A percentile compares a stretch with the other conserved stretches of the same genome.
These are phyloP conservation scores for Escallonia herrerae DNA, from an alignment of 129 eudicot species.

Conservation along the genomic window DNA sequence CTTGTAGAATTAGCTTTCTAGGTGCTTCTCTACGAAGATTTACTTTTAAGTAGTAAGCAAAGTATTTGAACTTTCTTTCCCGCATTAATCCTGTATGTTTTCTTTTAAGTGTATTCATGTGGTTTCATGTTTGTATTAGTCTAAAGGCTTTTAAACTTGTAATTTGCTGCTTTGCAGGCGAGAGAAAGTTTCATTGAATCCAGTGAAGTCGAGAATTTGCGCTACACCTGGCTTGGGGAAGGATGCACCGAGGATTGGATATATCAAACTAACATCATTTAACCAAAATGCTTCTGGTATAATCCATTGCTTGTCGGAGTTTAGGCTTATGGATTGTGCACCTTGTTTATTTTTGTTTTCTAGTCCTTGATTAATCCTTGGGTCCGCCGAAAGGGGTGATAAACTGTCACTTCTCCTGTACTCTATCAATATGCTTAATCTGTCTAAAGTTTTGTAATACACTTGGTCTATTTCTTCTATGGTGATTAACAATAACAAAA, in stretches of 20 bases:
- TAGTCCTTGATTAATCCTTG: too few relatives aligned
- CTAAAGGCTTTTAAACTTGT: too few relatives aligned
- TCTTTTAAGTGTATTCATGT: background rate
- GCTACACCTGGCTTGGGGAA: conserved; percentile 61
- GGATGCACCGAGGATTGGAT: conserved; percentile 74
- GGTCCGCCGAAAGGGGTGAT: too few relatives aligned
- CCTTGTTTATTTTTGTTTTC: too few relatives aligned
- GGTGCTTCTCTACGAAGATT: background rate
- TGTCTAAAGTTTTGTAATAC: too few relatives aligned
- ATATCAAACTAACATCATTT: conserved; percentile 81
- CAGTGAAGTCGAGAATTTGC: conserved; percentile 86
- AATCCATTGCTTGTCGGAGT: conserved; percentile 5
- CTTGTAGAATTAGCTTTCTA: conserved; percentile 6
- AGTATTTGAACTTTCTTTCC: too few relatives aligned
- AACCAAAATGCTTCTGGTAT: conserved; percentile 95
- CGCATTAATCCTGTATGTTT: background rate
- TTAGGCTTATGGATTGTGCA: background rate
- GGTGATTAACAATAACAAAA: too few relatives aligned
- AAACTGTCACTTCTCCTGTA: too few relatives aligned
- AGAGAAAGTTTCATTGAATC: conserved; percentile 80
- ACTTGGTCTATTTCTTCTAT: too few relatives aligned
- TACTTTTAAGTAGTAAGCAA: too few relatives aligned
- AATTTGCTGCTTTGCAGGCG: conserved; percentile 51
- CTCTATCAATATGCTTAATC: too few relatives aligned
- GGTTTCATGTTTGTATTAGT: too few relatives aligned